These are phyloP conservation scores for Capsicum chinense DNA, from an alignment of 257 asterid species.

Conservation along the genomic window DNA sequence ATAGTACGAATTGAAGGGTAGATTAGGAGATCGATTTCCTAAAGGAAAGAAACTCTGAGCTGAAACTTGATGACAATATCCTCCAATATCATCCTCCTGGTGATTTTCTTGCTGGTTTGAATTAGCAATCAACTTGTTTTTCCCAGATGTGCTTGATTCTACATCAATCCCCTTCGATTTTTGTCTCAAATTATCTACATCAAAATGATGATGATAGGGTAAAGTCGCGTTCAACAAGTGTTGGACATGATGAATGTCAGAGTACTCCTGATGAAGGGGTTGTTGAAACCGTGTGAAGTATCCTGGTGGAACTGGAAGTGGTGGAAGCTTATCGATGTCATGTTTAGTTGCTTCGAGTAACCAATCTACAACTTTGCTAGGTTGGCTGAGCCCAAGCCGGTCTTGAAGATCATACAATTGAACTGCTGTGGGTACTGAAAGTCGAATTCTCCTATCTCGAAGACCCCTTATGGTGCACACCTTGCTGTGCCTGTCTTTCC, in stretches of 20 bases:
- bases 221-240: background rate
- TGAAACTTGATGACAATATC: too few relatives aligned
- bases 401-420: constrained; percentile 78
- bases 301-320: constrained; percentile 54
- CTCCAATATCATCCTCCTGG: constrained; percentile 39
- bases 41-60: constrained; percentile 40
- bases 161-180: constrained; percentile 2
- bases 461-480: constrained; percentile 71
- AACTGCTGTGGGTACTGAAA: constrained; percentile 73
- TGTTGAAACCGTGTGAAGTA: constrained; percentile 37
- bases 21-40: constrained; percentile 42
- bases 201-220: background rate
- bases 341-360: constrained; percentile 54
- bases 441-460: constrained; percentile 69
- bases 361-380: constrained; percentile 85
- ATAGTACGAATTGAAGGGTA: constrained; percentile 44
- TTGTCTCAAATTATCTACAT: background rate
- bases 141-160: constrained; percentile 24
- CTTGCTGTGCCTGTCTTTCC: constrained; percentile 82
- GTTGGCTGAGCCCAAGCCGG: constrained; percentile 67
- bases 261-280: background rate
- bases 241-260: background rate
- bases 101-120: constrained; percentile 22
- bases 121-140: constrained; percentile 34
- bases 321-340: constrained; percentile 73